Percentiles rank a stretch among this genome's conserved stretches.
Evolutionary conservation across 1,284 basidiomycete genomes (phyloP).

Genomic region (Trametes polyzona): DNA sequence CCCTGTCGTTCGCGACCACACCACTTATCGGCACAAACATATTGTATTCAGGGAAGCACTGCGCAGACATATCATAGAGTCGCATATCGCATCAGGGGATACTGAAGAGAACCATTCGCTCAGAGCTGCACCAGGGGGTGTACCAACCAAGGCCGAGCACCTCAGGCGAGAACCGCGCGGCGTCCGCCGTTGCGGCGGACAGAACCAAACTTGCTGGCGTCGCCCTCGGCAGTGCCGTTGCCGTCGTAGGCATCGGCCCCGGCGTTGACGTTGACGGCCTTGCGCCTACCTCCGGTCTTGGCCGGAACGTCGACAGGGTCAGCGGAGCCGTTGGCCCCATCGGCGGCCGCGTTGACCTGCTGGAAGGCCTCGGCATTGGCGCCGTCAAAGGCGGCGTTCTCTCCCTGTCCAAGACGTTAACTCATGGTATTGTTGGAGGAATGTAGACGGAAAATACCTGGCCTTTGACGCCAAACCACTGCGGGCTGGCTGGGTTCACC

Average conservation of each 20-base stretch:
- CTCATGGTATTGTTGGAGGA: neutral
- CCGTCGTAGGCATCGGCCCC: neutral
- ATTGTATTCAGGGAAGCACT: too few relatives aligned
- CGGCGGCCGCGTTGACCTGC: neutral
- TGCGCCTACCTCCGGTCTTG: neutral
- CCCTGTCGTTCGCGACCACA: too few relatives aligned
- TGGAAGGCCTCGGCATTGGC: neutral
- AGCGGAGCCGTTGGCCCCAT: too few relatives aligned
- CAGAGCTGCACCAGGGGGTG: neutral
- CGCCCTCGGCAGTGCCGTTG: neutral
- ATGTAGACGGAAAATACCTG: neutral
- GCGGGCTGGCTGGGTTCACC: slow-evolving; percentile 8
- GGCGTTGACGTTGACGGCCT: neutral
- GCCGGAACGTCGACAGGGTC: too few relatives aligned
- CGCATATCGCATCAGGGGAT: too few relatives aligned
- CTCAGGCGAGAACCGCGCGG: neutral
- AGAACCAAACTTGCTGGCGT: too few relatives aligned
- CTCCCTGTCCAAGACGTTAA: neutral
- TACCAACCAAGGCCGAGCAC: neutral
- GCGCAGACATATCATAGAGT: too few relatives aligned
- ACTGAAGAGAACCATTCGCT: neutral
- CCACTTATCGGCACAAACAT: too few relatives aligned
- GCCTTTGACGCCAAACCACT: slow-evolving; percentile 4
- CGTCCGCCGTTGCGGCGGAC: neutral
- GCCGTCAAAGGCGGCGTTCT: neutral